Evolutionary conservation across 345 rosid genomes (phyloP), one percentile per base, ranked within the genome.

Genomic region (Physaria fendleri): DNA sequence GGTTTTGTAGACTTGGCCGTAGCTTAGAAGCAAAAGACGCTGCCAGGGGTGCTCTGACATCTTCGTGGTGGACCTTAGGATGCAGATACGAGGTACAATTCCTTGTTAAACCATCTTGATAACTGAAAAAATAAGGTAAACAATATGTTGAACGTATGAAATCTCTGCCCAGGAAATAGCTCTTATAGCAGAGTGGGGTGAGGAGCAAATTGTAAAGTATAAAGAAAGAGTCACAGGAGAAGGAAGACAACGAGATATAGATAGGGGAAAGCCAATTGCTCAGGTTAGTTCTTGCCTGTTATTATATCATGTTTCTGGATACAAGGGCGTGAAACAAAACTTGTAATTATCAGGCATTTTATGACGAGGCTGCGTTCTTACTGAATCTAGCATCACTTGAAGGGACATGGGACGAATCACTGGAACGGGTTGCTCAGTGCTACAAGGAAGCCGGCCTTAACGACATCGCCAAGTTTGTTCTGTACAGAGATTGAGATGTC

Each of bases 11-110:
- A 60, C 83, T 83, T 69, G 86, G 88, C 52, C 89, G 81, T 48
- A 67, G 65, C 48, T 39, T 71, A 13, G 98, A 90, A 71, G 95
- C 94, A 14, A 87, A 87, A 78, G 94, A 85, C 54, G 85, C 98
- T 2, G 96, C 98, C n/a, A 82, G 98, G 78, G 88, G 83, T 27
- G 87, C 89, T 62, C 65, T 90, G 53, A 87, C 81, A 79, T 85
- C 82, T 38, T 89, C 97, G n/a, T 90, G 94, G 97, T 90, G 96
- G 96, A 90, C 97, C 42, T 71, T 87, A 35, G 95, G 98, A 57
- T 91, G 91, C 69, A 64, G 68, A 33, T 87, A 91, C 43, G 79
- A 76, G 76, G 97, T 78, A 79, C 24, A 59, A 6, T 5, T 46
- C 35, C 29, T 12, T 38, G 10, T 8, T 40, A 28, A 11, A 54